A percentile compares a stretch with the other conserved stretches of the same genome.
These are phyloP conservation scores for Botryococcus braunii DNA, from an alignment of 163 green algal species.

Conservation along the genomic window DNA sequence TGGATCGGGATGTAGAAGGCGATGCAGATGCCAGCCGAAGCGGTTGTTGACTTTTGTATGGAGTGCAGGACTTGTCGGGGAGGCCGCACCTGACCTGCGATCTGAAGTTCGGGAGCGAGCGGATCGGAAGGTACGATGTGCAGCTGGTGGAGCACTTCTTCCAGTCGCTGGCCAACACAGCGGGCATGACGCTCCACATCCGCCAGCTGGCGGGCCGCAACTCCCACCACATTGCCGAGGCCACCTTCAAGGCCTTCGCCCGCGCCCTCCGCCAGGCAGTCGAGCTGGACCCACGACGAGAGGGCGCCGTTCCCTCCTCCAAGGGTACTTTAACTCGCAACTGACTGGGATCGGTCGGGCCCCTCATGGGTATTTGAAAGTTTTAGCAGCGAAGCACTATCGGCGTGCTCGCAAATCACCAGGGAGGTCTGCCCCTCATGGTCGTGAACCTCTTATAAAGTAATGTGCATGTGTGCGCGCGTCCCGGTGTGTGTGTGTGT, in stretches of 20 bases:
- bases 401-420: too few relatives aligned
- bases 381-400: too few relatives aligned
- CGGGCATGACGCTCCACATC: constrained; percentile 94
- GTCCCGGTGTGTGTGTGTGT: too few relatives aligned
- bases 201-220: constrained; percentile 78
- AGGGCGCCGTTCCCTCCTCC: constrained; percentile 70
- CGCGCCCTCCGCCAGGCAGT: constrained; percentile 74
- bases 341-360: too few relatives aligned
- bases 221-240: constrained; percentile 97
- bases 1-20: too few relatives aligned
- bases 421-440: too few relatives aligned
- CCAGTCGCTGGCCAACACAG: constrained; percentile 86
- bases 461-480: too few relatives aligned
- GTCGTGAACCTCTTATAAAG: too few relatives aligned
- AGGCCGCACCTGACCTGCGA: constrained; percentile 78
- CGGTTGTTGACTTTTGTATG: too few relatives aligned
- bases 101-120: constrained; percentile 75
- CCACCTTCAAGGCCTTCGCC: constrained; percentile 97
- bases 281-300: constrained; percentile 75
- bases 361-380: too few relatives aligned
- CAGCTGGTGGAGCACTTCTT: constrained; percentile 97
- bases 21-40: too few relatives aligned
- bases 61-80: constrained; percentile 79
- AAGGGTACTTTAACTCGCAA: constrained; percentile 94
- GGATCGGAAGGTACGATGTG: constrained; percentile 89